A percentile compares a stretch with the other conserved stretches of the same genome.
Evolutionary conservation across 2,329 filamentous ascomycete genomes (phyloP).

Genomic region (Kalmusia sp.): DNA sequence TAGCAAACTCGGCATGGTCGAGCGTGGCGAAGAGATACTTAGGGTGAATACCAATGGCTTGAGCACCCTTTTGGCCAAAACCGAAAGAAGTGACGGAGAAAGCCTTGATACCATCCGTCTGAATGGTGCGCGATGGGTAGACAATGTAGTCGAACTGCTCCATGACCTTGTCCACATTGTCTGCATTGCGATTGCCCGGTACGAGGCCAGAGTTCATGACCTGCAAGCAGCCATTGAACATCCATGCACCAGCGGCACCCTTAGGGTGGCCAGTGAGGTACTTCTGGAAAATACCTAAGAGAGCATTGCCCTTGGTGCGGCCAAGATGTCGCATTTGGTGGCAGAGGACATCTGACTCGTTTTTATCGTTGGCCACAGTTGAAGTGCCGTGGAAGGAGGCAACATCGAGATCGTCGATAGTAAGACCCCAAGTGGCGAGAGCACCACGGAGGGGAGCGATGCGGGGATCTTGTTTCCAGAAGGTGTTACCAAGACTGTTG

Average conservation of each 20-base stretch:
- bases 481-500: constrained; percentile 93
- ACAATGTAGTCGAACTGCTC: constrained; percentile 98
- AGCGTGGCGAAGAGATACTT: constrained; percentile 96
- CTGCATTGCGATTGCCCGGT: constrained; percentile 95
- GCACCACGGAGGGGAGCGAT: constrained; percentile 96
- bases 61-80: constrained; percentile 98
- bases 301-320: constrained; percentile 93
- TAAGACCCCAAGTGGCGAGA: constrained; percentile 96
- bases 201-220: constrained; percentile 93
- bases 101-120: constrained; percentile 97
- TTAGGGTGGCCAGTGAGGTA: constrained; percentile 98
- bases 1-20: constrained; percentile 80
- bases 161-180: constrained; percentile 96
- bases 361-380: constrained; percentile 99
- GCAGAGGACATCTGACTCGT: constrained; percentile 97
- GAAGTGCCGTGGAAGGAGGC: constrained; percentile 99
- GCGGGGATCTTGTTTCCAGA: constrained; percentile 94
- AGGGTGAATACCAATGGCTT: constrained; percentile 95
- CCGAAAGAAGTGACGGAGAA: constrained; percentile 99
- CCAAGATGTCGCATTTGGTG: constrained; percentile 95
- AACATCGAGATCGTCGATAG: constrained; percentile 92
- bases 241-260: constrained; percentile 98
- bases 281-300: constrained; percentile 98
- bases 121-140: constrained; percentile 92
- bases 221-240: constrained; percentile 98